These are phyloP conservation scores for Saturnispora diversa DNA, from an alignment of 805 yeast genomes.

Conservation along the genomic window DNA sequence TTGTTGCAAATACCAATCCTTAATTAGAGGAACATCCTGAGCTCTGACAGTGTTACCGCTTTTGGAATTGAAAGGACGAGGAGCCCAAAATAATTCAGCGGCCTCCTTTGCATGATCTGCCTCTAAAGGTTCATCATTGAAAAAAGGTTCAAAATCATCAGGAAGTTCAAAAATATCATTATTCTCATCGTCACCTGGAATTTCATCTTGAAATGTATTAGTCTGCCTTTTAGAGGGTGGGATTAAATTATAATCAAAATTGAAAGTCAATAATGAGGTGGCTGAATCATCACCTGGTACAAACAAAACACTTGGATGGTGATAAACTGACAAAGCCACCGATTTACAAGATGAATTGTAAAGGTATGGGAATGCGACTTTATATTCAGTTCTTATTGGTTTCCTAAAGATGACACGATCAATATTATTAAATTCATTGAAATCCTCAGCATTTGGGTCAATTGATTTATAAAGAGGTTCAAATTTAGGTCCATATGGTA, in stretches of 20 bases:
- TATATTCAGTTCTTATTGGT: slow-evolving; percentile 73
- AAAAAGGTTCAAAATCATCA: slow-evolving; percentile 40
- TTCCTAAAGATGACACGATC: slow-evolving; percentile 78
- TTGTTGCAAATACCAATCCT: slow-evolving; percentile 74
- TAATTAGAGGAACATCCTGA: slow-evolving; percentile 80
- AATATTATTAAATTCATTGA: slow-evolving; percentile 81
- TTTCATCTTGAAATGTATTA: too few relatives aligned
- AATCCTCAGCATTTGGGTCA: slow-evolving; percentile 62
- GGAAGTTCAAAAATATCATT: slow-evolving; percentile 32
- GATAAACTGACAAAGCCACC: slow-evolving; percentile 56
- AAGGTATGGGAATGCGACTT: slow-evolving; percentile 77
- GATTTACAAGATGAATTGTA: slow-evolving; percentile 71
- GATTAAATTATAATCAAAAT: slow-evolving; percentile 50
- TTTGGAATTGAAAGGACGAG: slow-evolving; percentile 74
- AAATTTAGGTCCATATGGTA: slow-evolving; percentile 95
- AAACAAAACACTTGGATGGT: slow-evolving; percentile 50
- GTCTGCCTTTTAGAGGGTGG: slow-evolving; percentile 21
- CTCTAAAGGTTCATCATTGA: slow-evolving; percentile 37
- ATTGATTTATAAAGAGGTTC: slow-evolving; percentile 72
- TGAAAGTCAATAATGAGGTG: slow-evolving; percentile 48
- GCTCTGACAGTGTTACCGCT: slow-evolving; percentile 71
- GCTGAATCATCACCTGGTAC: slow-evolving; percentile 42
- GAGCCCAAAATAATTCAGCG: slow-evolving; percentile 66
- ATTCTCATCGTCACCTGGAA: slow-evolving; percentile 22
- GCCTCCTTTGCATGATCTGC: slow-evolving; percentile 49